Base-by-base conservation (phyloP, 768 basidiomycete genomes). In the Kwoniella botswanensis region DNA sequence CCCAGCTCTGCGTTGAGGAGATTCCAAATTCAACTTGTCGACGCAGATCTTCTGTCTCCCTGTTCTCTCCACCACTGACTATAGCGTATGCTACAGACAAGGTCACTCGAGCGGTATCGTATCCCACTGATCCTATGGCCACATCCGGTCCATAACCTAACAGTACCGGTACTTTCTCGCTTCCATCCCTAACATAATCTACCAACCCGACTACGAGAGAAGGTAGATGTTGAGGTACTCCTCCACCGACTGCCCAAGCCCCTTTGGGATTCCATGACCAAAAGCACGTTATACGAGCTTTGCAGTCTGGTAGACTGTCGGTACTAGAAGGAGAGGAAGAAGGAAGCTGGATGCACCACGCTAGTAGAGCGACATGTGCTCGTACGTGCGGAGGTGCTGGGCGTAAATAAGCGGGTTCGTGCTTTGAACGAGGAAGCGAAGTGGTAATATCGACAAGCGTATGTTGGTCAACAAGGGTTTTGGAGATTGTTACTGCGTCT, bases 221-320 rank as follows among this genome's bases (percentile, higher is more conserved):
- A n/a, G 90, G 90, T 1, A 98, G 87, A 74, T 96, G 93, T 73
- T 93, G 92, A 10, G 88, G 87, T 11, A 93, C 77, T 41, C 88
- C 87, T 0, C 90, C 88, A 7, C 89, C 90, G 62, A 94, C 87
- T 50, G 89, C 92, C 93, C 93, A 96, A 50, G 93, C 82, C 0
- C 93, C 88, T 72, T 92, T 91, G 35, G 96, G 88, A 85, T 97
- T 93, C 82, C 96, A 94, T 80, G 95, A 93, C 92, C 93, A 96
- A 80, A 96, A 94, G 79, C 93, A 95, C 1, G 92, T 94, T 71
- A 95, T 88, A 46, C 93, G 90, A 29, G 73, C 76, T 67, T 73
- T 74, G n/a, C 71, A 72, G 35, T 71, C 71, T 26, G 75, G 70
- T 29, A 67, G 62, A 18, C 41, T 41, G 68, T 85, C 54, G 84